phyloP scores from a whole-genome alignment of 148 eudicot genomes.

The Diospyros kaki region DNA sequence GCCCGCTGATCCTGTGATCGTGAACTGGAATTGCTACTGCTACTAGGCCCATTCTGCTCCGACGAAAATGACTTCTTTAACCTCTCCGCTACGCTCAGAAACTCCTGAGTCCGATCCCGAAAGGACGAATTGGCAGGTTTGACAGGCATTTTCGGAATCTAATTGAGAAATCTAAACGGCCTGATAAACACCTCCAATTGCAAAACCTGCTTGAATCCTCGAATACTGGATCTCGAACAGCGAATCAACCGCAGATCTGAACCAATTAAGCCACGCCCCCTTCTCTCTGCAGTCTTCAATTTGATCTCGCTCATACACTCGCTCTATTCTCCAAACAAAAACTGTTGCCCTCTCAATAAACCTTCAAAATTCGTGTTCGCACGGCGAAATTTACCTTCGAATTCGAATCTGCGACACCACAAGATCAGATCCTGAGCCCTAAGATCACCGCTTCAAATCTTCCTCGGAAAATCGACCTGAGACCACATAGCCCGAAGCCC shows the following conservation, averaged over 20 bases:
- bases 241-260: neutral
- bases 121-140: constrained; percentile 51
- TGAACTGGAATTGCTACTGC: constrained; percentile 19
- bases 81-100: constrained; percentile 47
- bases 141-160: constrained; percentile 23
- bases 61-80: constrained; percentile 37
- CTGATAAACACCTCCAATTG: neutral
- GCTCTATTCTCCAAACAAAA: neutral
- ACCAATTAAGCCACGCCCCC: neutral
- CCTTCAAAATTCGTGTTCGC: too few relatives aligned
- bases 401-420: neutral
- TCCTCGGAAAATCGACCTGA: neutral
- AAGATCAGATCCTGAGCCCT: neutral
- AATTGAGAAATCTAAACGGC: neutral
- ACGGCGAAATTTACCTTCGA: neutral
- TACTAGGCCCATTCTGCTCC: constrained; percentile 33
- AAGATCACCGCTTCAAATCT: neutral
- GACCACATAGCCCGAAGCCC: neutral
- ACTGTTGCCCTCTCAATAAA: too few relatives aligned
- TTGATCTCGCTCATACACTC: neutral
- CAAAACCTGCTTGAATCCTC: neutral
- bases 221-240: neutral
- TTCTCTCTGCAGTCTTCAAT: neutral
- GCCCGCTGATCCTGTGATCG: constrained; percentile 38
- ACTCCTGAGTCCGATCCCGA: constrained; percentile 67